phyloP scores from a whole-genome alignment of 1,284 basidiomycete species.

The Meripilus lineatus region DNA sequence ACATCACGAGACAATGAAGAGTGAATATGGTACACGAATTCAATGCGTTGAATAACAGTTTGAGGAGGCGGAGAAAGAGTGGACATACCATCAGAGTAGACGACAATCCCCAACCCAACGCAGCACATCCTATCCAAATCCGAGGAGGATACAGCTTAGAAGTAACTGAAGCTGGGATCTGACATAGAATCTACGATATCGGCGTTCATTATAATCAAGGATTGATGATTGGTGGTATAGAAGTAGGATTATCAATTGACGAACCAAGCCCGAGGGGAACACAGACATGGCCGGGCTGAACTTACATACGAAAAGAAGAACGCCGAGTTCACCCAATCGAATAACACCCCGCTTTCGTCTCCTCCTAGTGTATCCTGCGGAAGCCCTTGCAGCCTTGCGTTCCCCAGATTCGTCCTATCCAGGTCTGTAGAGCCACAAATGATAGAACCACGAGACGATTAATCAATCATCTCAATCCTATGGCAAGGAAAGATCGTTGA shows the following conservation, averaged over 20 bases:
- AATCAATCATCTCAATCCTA: neutral
- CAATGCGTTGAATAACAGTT: neutral
- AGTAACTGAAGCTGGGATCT: conserved; percentile 62
- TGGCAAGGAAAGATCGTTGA: neutral
- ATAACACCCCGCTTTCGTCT: conserved; percentile 59
- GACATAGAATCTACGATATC: conserved; percentile 52
- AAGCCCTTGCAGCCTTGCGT: conserved; percentile 69
- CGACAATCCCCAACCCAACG: conserved; percentile 65
- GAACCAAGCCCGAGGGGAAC: neutral
- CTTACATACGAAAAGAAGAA: conserved; percentile 75
- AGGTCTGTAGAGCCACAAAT: conserved; percentile 41
- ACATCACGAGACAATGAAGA: too few species aligned
- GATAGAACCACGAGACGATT: too few species aligned
- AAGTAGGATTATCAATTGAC: neutral
- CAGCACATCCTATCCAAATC: conserved; percentile 59
- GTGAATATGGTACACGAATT: too few species aligned
- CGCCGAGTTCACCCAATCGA: conserved; percentile 70
- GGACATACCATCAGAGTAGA: conserved; percentile 62
- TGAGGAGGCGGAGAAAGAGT: neutral
- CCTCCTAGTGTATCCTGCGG: conserved; percentile 59
- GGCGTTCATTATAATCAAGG: too few species aligned
- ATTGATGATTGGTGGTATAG: neutral
- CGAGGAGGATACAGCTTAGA: conserved; percentile 67
- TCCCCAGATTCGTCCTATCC: conserved; percentile 72
- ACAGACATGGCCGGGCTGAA: conserved; percentile 8